These are phyloP conservation scores for Syzygium malaccense DNA, from an alignment of 441 rosid species.

Conservation along the genomic window DNA sequence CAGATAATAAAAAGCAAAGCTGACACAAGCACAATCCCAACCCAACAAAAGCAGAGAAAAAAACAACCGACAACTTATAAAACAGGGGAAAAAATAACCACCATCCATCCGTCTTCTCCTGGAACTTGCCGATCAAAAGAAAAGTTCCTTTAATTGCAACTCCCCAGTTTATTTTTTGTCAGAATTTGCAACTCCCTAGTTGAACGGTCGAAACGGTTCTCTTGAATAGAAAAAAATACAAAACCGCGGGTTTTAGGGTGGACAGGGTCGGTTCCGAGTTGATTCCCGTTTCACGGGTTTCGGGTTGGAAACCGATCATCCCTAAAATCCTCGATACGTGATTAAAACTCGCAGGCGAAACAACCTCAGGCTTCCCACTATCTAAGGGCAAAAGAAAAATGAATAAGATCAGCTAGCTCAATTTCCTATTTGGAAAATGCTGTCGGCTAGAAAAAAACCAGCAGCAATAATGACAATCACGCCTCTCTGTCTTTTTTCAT, in stretches of 20 bases:
- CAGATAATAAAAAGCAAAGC: background rate
- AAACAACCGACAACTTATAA: background rate
- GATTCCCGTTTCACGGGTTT: background rate
- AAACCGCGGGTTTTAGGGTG: background rate
- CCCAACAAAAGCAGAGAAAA: background rate
- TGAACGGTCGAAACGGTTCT: background rate
- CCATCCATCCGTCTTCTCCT: background rate
- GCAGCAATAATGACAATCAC: background rate
- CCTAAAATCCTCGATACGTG: background rate
- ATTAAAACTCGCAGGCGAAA: background rate
- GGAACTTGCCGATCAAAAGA: background rate
- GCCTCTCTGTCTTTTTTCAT: background rate
- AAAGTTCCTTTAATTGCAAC: background rate
- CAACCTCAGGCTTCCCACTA: background rate
- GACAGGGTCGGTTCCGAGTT: background rate
- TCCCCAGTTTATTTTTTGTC: background rate
- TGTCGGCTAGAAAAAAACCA: background rate
- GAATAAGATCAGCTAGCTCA: background rate
- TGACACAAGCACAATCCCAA: background rate
- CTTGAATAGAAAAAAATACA: background rate
- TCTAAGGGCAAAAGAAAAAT: background rate
- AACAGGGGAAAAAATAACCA: background rate
- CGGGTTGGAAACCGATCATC: background rate
- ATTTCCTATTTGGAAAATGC: background rate
- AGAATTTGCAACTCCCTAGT: background rate